Evolutionary conservation across 129 eudicot genomes (phyloP).

Genomic region (Deinandra increscens): DNA sequence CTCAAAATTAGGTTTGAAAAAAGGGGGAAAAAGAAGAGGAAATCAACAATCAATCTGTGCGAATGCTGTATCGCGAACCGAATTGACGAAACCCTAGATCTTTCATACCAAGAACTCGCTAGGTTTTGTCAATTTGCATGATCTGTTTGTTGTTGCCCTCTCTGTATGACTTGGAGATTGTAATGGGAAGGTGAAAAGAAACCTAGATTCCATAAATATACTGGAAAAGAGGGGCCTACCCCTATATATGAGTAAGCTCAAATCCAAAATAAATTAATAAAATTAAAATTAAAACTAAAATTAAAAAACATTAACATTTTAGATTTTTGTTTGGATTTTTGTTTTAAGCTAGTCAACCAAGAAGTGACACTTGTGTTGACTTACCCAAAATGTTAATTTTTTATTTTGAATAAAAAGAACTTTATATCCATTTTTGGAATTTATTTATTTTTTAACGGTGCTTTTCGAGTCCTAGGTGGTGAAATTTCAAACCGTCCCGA

Average conservation of each 20-base stretch:
- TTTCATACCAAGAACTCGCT: neutral
- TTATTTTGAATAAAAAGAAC: too few species aligned
- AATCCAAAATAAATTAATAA: neutral
- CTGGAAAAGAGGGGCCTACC: constrained; percentile 3
- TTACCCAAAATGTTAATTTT: neutral
- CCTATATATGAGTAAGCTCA: constrained; percentile 6
- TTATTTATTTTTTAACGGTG: too few species aligned
- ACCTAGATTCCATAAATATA: constrained; percentile 31
- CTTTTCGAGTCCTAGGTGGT: too few species aligned
- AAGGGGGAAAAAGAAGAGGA: neutral
- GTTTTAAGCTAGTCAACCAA: constrained; percentile 4
- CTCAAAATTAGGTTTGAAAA: constrained; percentile 16
- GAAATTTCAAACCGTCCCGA: too few species aligned
- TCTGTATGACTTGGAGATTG: constrained; percentile 22
- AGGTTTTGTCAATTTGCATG: constrained; percentile 6
- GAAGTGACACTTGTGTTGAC: neutral
- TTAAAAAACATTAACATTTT: constrained; percentile 5
- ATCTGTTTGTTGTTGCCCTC: constrained; percentile 18
- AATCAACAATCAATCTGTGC: constrained; percentile 1
- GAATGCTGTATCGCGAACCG: constrained; percentile 4
- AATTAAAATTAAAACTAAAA: neutral
- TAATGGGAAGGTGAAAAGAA: constrained; percentile 21
- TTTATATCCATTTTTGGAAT: too few species aligned
- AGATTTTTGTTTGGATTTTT: neutral
- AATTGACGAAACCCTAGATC: constrained; percentile 19